A percentile compares a stretch with the other conserved stretches of the same genome.
Conservation (phyloP, 768 basidiomycete genomes). For the Omphalotus guepiniiformis region DNA sequence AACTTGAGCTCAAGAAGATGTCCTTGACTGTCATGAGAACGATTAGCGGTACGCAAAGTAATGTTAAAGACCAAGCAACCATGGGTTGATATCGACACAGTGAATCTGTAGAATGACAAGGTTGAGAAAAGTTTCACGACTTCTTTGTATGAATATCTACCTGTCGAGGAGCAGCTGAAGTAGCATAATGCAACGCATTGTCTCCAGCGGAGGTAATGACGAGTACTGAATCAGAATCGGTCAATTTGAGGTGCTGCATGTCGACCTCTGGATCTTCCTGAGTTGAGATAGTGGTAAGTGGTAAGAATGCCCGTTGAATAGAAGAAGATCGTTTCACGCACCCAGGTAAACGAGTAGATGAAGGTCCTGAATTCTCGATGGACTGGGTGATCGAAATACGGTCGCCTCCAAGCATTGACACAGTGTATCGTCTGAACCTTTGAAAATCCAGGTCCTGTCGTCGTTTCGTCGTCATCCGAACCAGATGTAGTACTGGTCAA, state of each 20-base stretch:
- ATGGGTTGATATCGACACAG: conserved; percentile 57
- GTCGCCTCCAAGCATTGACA: no score
- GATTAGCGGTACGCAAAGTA: conserved; percentile 1
- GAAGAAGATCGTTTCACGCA: neutral
- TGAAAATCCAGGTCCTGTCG: no score
- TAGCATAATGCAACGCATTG: conserved; percentile 2
- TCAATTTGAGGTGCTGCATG: neutral
- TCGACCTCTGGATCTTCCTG: conserved; percentile 5
- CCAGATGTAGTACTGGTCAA: no score
- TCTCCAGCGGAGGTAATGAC: conserved; percentile 4
- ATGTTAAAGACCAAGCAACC: conserved; percentile 15
- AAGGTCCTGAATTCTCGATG: neutral
- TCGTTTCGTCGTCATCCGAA: no score
- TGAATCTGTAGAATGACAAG: conserved; percentile 41
- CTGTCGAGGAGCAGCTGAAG: neutral
- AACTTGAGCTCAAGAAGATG: conserved; percentile 65
- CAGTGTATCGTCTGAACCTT: no score
- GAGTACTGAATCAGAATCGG: neutral
- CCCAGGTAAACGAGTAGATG: conserved; percentile 4
- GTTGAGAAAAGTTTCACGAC: no score
- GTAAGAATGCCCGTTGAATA: neutral
- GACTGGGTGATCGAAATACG: neutral
- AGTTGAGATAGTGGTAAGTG: neutral
- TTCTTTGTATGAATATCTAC: neutral
- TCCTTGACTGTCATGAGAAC: conserved; percentile 37